Base-by-base conservation (phyloP, 2,329 filamentous ascomycete genomes). In the Rutstroemia sp. region DNA sequence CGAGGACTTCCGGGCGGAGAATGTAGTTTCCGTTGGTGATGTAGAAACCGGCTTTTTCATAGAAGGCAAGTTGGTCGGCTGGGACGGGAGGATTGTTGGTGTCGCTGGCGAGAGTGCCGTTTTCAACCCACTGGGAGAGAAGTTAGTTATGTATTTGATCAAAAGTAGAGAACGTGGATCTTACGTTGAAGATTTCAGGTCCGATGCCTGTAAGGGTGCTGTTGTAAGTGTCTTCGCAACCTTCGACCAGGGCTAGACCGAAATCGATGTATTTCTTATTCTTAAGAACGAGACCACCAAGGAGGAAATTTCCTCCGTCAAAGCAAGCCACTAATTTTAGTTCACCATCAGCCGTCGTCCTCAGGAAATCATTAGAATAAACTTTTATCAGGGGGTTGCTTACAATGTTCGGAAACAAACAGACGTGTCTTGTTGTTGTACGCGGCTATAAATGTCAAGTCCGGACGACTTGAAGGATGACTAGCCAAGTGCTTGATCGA, bases 281-380 rank as follows among this genome's bases (percentile, higher is more conserved):
- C 48, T 78, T 72, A 39, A 95, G 80, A 1, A 86, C 81, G 23
- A 87, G 78, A 4, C 90, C 90, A 21, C 86, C 90, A 18, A 95
- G 81, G 64, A 95, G 85, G 73, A 95, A 90, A 71, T 86, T 95
- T 16, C 91, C 91, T 37, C 88, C 90, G 56, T 87, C 82, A 67
- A 95, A 95, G 71, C 89, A 94, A 38, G 87, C 87, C 58, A 95
- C 79, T 81, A n/a, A 54, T 41, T 14, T 23, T 21, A 5, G 25
- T 1, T 8, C 2, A 10, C 51, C 2, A 7, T 56, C 38, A 56
- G 27, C 4, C 34, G 25, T 38, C 12, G 30, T 12, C 1, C 10
- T 14, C 38, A 14, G 4, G 9, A n/a, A 12, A 10, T 12, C 5
- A 34, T 18, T 10, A 6, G 5, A 8, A 21, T 6, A 5, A 34